Evolutionary conservation across 202 grass and related monocot species (phyloP).

Genomic region (Hordeum pubiflorum): DNA sequence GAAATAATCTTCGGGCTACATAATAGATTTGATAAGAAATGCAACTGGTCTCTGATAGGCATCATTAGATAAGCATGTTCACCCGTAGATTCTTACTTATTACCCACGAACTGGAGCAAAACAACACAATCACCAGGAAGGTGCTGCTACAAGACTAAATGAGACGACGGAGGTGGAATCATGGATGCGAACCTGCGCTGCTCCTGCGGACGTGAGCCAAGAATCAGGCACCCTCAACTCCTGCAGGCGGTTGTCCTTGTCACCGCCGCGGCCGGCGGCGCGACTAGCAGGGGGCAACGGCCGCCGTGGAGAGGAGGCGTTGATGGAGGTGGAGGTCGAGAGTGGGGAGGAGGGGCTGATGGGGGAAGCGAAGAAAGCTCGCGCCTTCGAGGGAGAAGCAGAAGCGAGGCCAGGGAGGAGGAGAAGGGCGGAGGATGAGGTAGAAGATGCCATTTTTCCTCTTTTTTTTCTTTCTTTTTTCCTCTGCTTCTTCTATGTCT

Average conservation of each 20-base stretch:
- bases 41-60: neutral
- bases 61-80: neutral
- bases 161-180: neutral
- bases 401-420: slow-evolving; percentile 11
- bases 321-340: neutral
- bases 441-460: slow-evolving; percentile 27
- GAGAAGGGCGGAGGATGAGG: neutral
- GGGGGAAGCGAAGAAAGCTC: neutral
- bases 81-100: neutral
- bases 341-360: neutral
- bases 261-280: neutral
- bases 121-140: neutral
- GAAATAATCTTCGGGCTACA: no score
- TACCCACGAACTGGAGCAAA: neutral
- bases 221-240: slow-evolving; percentile 56
- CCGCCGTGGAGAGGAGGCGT: neutral
- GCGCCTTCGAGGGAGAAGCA: neutral
- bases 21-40: neutral
- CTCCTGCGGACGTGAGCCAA: slow-evolving; percentile 47
- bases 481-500: neutral
- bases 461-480: neutral
- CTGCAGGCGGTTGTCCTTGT: slow-evolving; percentile 36
- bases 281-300: neutral
- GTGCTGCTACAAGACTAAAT: neutral
- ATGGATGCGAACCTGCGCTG: slow-evolving; percentile 28